Evolutionary conservation across 768 basidiomycete genomes (phyloP), one percentile per base, ranked within the genome.

Genomic region (Mycena kentingensis): DNA sequence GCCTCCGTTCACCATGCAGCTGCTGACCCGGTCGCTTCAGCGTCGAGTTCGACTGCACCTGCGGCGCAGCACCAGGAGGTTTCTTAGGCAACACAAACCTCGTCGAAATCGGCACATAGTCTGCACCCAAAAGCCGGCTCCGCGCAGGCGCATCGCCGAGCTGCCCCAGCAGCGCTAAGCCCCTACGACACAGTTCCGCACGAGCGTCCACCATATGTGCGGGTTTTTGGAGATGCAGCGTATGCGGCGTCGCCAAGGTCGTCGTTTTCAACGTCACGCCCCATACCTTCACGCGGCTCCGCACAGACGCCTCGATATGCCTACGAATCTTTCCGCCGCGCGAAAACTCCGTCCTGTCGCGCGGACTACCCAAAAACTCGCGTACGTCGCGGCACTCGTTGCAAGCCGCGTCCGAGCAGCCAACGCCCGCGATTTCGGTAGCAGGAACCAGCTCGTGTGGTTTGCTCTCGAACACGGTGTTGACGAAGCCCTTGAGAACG

Each of bases 251-350:
- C 21, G 32, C 5, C 19, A n/a, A 7, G 32, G 25, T 46, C 24
- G 24, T 31, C 7, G 46, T 46, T 35, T 46, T 35, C 46, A 28
- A 46, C 10, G 46, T 46, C 34, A 46, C 46, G 3, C 46, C 46
- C 46, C 46, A 46, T n/a, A 35, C 16, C 13, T 22, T 25, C 32
- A 34, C 10, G 32, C n/a, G n/a, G n/a, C 32, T 10, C 32, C 32
- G 11, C 32, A 34, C 32, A n/a, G 32, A n/a, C 32, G 32, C n/a
- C 25, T 48, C 47, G 16, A 48, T 24, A 28, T 48, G 47, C 1
- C 18, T 27, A 4, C 36, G 35, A 13, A 27, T 48, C 2, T n/a
- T 24, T 25, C 39, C 35, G 3, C 18, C n/a, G 18, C 47, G 35
- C 25, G 47, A 48, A 28, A 48, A 48, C 19, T 48, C 47, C 7